These are phyloP conservation scores for Malus fusca DNA, from an alignment of 306 rosid species.

Conservation along the genomic window DNA sequence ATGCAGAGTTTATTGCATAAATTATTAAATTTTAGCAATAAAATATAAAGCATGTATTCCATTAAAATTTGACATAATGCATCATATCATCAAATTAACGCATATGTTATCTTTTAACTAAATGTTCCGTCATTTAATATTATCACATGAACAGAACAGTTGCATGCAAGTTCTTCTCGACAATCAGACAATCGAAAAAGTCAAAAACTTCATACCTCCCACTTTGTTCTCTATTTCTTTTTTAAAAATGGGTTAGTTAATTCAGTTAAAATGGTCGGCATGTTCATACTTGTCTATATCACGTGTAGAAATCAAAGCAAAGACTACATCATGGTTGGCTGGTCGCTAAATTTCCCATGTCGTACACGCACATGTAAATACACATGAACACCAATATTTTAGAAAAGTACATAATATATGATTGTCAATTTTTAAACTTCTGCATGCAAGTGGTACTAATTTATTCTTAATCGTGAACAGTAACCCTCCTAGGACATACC, in stretches of 20 bases:
- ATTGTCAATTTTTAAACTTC: neutral
- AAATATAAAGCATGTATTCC: neutral
- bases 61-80: too few relatives aligned
- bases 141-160: neutral
- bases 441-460: slow-evolving; percentile 16
- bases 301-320: slow-evolving; percentile 21
- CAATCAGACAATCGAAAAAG: neutral
- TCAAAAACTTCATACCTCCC: neutral
- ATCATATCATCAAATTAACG: neutral
- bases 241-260: slow-evolving; percentile 34
- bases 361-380: neutral
- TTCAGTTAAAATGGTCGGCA: slow-evolving; percentile 36
- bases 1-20: neutral
- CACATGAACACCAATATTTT: neutral
- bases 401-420: neutral
- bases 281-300: slow-evolving; percentile 18
- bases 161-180: neutral
- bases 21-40: too few relatives aligned
- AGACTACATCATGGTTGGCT: neutral
- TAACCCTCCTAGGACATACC: neutral
- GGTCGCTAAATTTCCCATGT: neutral
- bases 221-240: neutral
- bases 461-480: neutral
- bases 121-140: too few relatives aligned
- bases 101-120: too few relatives aligned